phyloP scores from a whole-genome alignment of 495 filamentous ascomycete genomes.

The Penicillium pancosmium region DNA sequence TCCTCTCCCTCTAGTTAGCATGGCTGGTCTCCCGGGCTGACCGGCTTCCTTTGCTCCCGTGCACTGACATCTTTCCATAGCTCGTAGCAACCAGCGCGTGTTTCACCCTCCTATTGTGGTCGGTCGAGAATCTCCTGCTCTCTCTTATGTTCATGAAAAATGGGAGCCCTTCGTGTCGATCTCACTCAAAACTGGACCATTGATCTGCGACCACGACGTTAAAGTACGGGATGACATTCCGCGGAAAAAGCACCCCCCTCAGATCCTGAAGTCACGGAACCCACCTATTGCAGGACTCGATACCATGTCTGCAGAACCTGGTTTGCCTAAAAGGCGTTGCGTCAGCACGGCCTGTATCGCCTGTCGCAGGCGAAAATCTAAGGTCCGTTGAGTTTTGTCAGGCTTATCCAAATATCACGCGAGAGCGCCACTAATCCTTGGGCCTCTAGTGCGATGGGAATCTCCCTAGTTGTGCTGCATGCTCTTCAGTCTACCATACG shows the following conservation, averaged over 20 bases:
- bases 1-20: background rate
- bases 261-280: slow-evolving; percentile 4
- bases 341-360: slow-evolving; percentile 94
- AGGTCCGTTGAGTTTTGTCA: slow-evolving; percentile 47
- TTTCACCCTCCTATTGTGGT: background rate
- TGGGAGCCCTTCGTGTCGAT: slow-evolving; percentile 17
- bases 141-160: slow-evolving; percentile 11
- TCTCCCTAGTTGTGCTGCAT: slow-evolving; percentile 89
- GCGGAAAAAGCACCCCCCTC: slow-evolving; percentile 27
- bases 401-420: background rate
- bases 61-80: slow-evolving; percentile 9
- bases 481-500: slow-evolving; percentile 92
- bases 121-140: slow-evolving; percentile 2
- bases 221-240: slow-evolving; percentile 26
- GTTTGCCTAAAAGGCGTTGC: slow-evolving; percentile 74
- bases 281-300: slow-evolving; percentile 20
- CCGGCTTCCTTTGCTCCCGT: background rate
- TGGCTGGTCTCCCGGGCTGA: background rate
- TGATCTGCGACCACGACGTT: slow-evolving; percentile 35
- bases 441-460: slow-evolving; percentile 80
- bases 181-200: slow-evolving; percentile 24
- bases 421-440: slow-evolving; percentile 19
- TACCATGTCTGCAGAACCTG: slow-evolving; percentile 37
- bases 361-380: slow-evolving; percentile 86
- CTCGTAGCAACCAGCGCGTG: slow-evolving; percentile 2